These are phyloP conservation scores for Camelina laxa DNA, from an alignment of 345 rosid species.

Conservation along the genomic window DNA sequence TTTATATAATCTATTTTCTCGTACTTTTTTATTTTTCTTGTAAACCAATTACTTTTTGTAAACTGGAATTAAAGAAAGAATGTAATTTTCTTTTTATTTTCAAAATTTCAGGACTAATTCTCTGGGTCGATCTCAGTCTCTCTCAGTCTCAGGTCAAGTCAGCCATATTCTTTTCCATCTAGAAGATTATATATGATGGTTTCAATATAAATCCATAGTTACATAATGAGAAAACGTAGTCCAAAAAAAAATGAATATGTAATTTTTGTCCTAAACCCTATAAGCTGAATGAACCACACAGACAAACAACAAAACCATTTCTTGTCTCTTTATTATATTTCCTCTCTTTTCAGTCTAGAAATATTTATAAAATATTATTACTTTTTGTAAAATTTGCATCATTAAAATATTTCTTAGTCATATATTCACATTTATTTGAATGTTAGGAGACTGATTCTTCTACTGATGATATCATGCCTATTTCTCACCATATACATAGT, in stretches of 20 bases:
- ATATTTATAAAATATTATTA: slow-evolving; percentile 19
- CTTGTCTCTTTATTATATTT: background rate
- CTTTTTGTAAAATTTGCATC: slow-evolving; percentile 14
- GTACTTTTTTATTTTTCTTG: slow-evolving; percentile 16
- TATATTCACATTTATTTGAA: slow-evolving; percentile 15
- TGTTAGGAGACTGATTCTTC: slow-evolving; percentile 32
- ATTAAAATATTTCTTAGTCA: slow-evolving; percentile 16
- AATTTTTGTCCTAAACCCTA: no score
- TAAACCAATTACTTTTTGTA: slow-evolving; percentile 3
- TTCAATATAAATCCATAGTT: slow-evolving; percentile 3
- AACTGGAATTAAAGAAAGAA: background rate
- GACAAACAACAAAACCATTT: background rate
- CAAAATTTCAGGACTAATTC: background rate
- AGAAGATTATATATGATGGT: slow-evolving; percentile 32
- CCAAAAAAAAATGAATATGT: background rate
- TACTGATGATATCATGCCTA: slow-evolving; percentile 5
- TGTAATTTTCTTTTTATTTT: background rate
- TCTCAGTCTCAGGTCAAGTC: slow-evolving; percentile 27
- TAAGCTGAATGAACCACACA: slow-evolving; percentile 12
- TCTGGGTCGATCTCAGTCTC: background rate
- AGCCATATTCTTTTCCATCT: slow-evolving; percentile 33
- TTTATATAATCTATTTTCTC: background rate
- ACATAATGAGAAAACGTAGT: slow-evolving; percentile 3
- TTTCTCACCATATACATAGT: background rate
- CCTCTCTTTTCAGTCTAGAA: background rate